phyloP scores from a whole-genome alignment of 768 basidiomycete species.

The Mycena amicta region DNA sequence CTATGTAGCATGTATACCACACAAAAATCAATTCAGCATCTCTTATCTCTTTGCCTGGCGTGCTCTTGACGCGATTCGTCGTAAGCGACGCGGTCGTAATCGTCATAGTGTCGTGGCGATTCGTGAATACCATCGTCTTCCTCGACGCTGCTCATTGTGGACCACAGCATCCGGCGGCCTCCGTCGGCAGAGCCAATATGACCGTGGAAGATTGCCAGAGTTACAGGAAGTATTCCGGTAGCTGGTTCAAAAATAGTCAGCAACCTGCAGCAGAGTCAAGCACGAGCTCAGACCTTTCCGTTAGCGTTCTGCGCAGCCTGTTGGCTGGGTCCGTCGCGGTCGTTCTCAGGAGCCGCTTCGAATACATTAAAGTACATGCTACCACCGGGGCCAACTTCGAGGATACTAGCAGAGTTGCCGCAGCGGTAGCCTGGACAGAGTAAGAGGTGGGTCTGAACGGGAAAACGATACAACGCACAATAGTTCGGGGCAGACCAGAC shows the following conservation, averaged over 20 bases:
- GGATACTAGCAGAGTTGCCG: constrained; percentile 94
- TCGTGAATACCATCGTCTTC: background rate
- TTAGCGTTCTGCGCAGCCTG: constrained; percentile 72
- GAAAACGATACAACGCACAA: constrained; percentile 45
- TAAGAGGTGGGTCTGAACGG: background rate
- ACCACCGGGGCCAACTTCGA: constrained; percentile 91
- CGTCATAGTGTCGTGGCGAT: too few relatives aligned
- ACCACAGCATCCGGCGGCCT: constrained; percentile 2
- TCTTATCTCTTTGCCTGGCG: background rate
- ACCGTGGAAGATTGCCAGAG: background rate
- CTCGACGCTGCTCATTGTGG: background rate
- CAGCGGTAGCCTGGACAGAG: constrained; percentile 69
- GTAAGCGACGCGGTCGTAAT: background rate
- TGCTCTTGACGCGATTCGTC: background rate
- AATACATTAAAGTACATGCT: constrained; percentile 96
- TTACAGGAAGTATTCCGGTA: constrained; percentile 81
- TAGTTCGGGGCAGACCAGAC: constrained; percentile 99
- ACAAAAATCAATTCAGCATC: background rate
- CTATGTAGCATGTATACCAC: background rate
- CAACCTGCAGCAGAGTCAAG: constrained; percentile 12
- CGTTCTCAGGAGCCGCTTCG: constrained; percentile 98
- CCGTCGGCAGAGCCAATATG: background rate
- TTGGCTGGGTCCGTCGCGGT: constrained; percentile 83
- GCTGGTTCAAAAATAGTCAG: constrained; percentile 39
- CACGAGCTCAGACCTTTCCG: constrained; percentile 58